Conservation (phyloP, 1,139 yeast genomes). For the Lizanozyma gosingica region DNA sequence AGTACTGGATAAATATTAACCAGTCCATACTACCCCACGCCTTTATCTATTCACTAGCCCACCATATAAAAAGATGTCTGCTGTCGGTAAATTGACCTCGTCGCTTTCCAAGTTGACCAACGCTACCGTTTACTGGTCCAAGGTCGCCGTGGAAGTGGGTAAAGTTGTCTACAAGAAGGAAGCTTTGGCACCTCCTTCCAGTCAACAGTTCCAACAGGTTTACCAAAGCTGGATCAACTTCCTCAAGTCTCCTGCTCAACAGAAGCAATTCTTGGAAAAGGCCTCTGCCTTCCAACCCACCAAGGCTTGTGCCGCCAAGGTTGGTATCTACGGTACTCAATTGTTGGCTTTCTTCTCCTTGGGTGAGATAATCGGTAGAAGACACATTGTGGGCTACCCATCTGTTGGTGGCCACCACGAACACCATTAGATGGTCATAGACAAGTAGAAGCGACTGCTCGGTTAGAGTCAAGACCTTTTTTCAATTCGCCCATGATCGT, state of each 20-base stretch:
- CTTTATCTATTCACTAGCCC: slow-evolving; percentile 3
- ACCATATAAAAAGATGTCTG: background rate
- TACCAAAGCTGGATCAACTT: slow-evolving; percentile 43
- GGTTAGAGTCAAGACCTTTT: too few species aligned
- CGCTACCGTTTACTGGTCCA: slow-evolving; percentile 73
- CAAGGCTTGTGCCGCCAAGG: slow-evolving; percentile 55
- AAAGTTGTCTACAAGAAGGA: slow-evolving; percentile 88
- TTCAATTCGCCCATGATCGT: too few species aligned
- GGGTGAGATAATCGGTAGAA: slow-evolving; percentile 97
- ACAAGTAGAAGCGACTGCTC: too few species aligned
- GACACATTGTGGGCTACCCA: slow-evolving; percentile 83
- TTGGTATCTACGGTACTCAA: slow-evolving; percentile 73
- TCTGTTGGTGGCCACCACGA: slow-evolving; percentile 26
- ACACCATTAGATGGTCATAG: background rate
- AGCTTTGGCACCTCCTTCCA: slow-evolving; percentile 86
- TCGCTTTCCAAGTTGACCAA: slow-evolving; percentile 15
- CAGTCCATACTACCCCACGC: slow-evolving; percentile 31
- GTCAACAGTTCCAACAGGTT: slow-evolving; percentile 69
- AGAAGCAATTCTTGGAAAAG: slow-evolving; percentile 39
- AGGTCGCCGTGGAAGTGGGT: slow-evolving; percentile 80
- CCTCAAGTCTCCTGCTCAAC: slow-evolving; percentile 31
- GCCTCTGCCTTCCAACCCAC: slow-evolving; percentile 39
- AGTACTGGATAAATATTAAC: slow-evolving; percentile 25
- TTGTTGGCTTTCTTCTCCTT: slow-evolving; percentile 84
- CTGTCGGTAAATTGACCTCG: background rate